Evolutionary conservation across 108 stramenopile genomes (phyloP).

Genomic region (Fistulifera solaris): DNA sequence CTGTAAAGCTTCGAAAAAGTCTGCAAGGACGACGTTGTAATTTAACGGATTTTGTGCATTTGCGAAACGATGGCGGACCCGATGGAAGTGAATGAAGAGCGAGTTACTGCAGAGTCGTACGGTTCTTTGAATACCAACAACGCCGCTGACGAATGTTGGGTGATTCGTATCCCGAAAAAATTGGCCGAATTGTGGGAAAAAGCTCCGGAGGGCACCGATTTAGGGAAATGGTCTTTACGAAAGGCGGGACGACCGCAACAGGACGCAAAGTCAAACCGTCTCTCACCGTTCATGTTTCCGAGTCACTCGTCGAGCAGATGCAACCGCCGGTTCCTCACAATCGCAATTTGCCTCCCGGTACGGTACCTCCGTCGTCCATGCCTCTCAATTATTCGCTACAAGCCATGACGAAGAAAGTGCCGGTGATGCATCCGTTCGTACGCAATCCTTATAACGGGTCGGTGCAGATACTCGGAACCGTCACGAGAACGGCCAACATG

Average conservation of each 20-base stretch:
- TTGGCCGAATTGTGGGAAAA: slow-evolving; percentile 62
- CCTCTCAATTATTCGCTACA: slow-evolving; percentile 75
- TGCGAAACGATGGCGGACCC: too few relatives aligned
- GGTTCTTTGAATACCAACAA: slow-evolving; percentile 21
- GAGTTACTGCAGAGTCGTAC: slow-evolving; percentile 37
- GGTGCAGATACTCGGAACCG: slow-evolving; percentile 57
- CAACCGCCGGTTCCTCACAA: not conserved
- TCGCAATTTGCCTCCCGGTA: slow-evolving; percentile 9
- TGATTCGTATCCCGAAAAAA: slow-evolving; percentile 60
- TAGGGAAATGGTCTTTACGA: slow-evolving; percentile 79
- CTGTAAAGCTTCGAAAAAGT: too few relatives aligned
- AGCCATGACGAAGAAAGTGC: slow-evolving; percentile 77
- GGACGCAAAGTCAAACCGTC: slow-evolving; percentile 27
- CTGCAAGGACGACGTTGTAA: too few relatives aligned
- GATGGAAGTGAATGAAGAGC: slow-evolving; percentile 3
- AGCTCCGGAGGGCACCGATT: slow-evolving; percentile 64
- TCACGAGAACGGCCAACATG: slow-evolving; percentile 60
- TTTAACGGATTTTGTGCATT: too few relatives aligned
- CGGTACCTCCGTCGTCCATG: slow-evolving; percentile 24
- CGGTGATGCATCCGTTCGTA: slow-evolving; percentile 67
- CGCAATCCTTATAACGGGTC: slow-evolving; percentile 47
- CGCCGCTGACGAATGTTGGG: slow-evolving; percentile 48
- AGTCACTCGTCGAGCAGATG: not conserved
- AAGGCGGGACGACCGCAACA: slow-evolving; percentile 36
- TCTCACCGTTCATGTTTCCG: slow-evolving; percentile 19